Conservation (phyloP, 2,329 filamentous ascomycete genomes). For the Ceratocystis cubensis region DNA sequence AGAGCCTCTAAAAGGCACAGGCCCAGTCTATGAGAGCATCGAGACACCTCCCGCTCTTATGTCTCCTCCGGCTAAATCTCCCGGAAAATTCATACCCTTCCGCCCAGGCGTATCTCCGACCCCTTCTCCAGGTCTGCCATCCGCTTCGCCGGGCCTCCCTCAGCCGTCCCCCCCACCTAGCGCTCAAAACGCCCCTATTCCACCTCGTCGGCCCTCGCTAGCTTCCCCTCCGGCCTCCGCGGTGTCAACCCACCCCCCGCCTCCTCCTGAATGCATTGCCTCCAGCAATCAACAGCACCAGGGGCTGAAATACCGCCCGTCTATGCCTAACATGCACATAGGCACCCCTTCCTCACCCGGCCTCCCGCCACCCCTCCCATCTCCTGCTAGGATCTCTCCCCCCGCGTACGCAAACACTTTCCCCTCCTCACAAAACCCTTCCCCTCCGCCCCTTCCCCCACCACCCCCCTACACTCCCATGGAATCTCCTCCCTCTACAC, state of each 20-base stretch:
- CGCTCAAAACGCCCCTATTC: not conserved
- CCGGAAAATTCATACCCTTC: slow-evolving; percentile 15
- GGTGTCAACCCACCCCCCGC: not conserved
- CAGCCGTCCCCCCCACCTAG: not conserved
- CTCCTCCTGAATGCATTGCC: not conserved
- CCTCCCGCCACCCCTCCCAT: slow-evolving; percentile 1
- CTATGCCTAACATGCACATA: slow-evolving; percentile 19
- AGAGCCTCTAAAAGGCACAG: not conserved
- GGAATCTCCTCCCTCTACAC: not conserved
- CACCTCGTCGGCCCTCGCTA: not conserved
- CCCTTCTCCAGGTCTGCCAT: slow-evolving; percentile 1
- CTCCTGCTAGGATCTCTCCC: not conserved
- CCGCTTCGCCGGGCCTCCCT: not conserved
- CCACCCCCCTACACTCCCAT: not conserved
- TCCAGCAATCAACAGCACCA: not conserved
- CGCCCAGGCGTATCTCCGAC: slow-evolving; percentile 9
- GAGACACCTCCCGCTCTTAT: not conserved
- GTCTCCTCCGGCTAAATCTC: not conserved
- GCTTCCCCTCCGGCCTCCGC: not conserved
- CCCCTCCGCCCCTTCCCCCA: not conserved
- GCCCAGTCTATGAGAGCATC: not conserved
- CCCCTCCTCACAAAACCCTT: not conserved
- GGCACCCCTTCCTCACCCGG: not conserved
- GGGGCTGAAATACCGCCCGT: slow-evolving; percentile 8
- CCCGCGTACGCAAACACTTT: not conserved